Evolutionary conservation across 169 alveolate genomes (phyloP), one percentile per base, ranked within the genome.

Genomic region (Cryptosporidium baileyi): DNA sequence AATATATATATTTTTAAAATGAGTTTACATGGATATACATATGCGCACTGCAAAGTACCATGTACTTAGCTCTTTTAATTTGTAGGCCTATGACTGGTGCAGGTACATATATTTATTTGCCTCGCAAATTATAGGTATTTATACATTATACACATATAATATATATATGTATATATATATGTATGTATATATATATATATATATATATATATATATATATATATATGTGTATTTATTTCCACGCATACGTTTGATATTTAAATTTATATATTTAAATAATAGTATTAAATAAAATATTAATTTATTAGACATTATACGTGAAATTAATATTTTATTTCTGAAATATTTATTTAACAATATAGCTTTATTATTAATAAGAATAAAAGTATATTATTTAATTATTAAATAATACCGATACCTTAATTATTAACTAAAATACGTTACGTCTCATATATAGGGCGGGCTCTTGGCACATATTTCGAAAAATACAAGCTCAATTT

Each of bases 41-140:
- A 74, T 74, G 85, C 85, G 85, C 85, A 74, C 85, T 74, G 85
- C 85, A 74, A 38, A 74, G 85, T 57, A 74, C 85, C 85, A 74
- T 74, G 85, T 74, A 74, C 85, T 74, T 54, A 74, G 85, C 85
- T 74, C 85, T 74, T 54, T 3, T 54, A 38, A 41, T 74, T 36
- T 54, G 85, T 74, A 74, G 74, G 67, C 30, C 65, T 49, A 40
- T 74, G 85, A 74, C 85, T 45, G 85, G 67, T 74, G 57, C 67
- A 74, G 63, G 34, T 65, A 65, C 81, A 65, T 65, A 65, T 65
- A 65, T 47, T 63, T 65, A 65, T 51, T 65, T 65, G 81, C 81
- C 81, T 65, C 81, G 22, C 80, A 65, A 65, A 19, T 47, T 65
- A 65, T 32, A n/a, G n/a, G n/a, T n/a, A n/a, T n/a, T n/a, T n/a